Evolutionary conservation across 805 yeast species (phyloP), one percentile per base, ranked within the genome.

Genomic region (Cyberlindnera xishuangbannaensis): DNA sequence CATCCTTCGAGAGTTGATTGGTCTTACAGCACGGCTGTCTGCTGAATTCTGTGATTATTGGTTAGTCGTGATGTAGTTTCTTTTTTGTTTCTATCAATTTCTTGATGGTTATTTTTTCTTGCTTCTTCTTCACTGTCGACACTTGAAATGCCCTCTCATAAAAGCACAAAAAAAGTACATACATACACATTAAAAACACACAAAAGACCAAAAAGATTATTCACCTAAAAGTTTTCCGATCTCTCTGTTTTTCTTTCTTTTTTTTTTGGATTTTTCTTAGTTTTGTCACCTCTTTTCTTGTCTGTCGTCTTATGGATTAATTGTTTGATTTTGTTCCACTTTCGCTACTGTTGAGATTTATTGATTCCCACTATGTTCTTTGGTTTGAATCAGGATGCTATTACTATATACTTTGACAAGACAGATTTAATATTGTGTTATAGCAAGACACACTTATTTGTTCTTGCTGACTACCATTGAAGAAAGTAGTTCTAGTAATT

Each of bases 1-100:
- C 29, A 39, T 14, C 35, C 41, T 8, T 10, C 44, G 11, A 43
- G 37, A 35, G 47, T 47, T 33, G 52, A 50, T 30, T 51, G 54
- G 54, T 20, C 39, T 13, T 30, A 34, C 30, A 27, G 15, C 28
- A 19, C 28, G 27, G 39, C 25, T 30, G 31, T 36, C 13, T 34
- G 28, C 17, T 34, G 13, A 28, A 5, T 4, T 24, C 14, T n/a
- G n/a, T n/a, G n/a, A n/a, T n/a, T n/a, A n/a, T n/a, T n/a, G n/a
- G n/a, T n/a, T n/a, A n/a, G n/a, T n/a, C n/a, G n/a, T n/a, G n/a
- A n/a, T n/a, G n/a, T n/a, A n/a, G n/a, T n/a, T n/a, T n/a, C n/a
- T n/a, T n/a, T n/a, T n/a, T n/a, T n/a, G n/a, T n/a, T n/a, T n/a
- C n/a, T n/a, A n/a, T n/a, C n/a, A n/a, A n/a, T n/a, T n/a, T n/a